Base-by-base conservation (phyloP, 2,329 filamentous ascomycete genomes). In the Ceratocystis cacaofunesta region DNA sequence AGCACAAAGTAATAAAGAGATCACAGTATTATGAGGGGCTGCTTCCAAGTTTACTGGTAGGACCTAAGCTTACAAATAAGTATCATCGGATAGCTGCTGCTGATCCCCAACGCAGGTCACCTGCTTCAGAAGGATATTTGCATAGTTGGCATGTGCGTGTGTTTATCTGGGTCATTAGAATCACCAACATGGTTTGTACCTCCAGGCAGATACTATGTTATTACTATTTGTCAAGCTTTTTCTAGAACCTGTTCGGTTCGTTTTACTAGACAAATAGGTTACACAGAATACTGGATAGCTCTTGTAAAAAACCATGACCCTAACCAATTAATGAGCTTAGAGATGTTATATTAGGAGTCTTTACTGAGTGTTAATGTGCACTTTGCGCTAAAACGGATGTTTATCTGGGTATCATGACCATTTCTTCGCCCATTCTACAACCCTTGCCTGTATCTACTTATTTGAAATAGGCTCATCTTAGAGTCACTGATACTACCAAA, bases 401-500 rank as follows among this genome's bases (percentile, higher is more conserved):
- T 15, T 52, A 52, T 52, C 48, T n/a, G 55, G 55, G 55, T 58
- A 58, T 58, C 55, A 58, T 36, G 32, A 19, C n/a, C 10, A 30
- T 30, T 19, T 30, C 28, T 58, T 58, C 52, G 3, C 28, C 32
- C 25, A n/a, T 58, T 30, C 55, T 36, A 32, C 28, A 36, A 8
- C 12, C 17, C 17, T 36, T 58, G n/a, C 25, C 32, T 58, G 28
- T 19, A 19, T 28, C 4, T 22, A 15, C 48, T 5, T 15, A 10
- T 30, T 8, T 2, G 5, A 28, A 41, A 41, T 4, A 10, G n/a
- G n/a, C 63, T 77, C 74, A 82, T 69, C 75, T 77, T 43, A 80
- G 72, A 64, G 73, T 73, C 50, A 84, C 76, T 5, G 73, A 75
- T 8, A 79, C 77, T 71, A 83, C 80, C 43, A 84, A 70, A 44